A percentile compares a stretch with the other conserved stretches of the same genome.
phyloP scores from a whole-genome alignment of 768 basidiomycete species.

The Tephrocybe rancida region DNA sequence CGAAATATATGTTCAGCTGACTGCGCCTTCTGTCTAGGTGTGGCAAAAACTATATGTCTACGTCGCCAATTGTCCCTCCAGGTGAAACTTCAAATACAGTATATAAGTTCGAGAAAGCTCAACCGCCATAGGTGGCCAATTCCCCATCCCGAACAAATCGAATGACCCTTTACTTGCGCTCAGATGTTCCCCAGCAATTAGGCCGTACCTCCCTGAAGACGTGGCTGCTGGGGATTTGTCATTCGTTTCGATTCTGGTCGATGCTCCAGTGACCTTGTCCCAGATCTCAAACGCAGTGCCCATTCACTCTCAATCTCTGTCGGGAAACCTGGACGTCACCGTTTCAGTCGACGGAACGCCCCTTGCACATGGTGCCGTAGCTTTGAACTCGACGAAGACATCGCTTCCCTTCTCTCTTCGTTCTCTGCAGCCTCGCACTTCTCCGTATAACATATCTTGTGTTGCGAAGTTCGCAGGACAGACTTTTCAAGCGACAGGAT shows the following conservation, averaged over 20 bases:
- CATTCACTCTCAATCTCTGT: conserved; percentile 32
- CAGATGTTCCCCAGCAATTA: conserved; percentile 59
- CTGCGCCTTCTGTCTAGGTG: conserved; percentile 45
- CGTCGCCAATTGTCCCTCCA: conserved; percentile 41
- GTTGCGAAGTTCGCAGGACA: conserved; percentile 40
- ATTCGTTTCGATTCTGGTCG: conserved; percentile 50
- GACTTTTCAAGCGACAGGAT: conserved; percentile 44
- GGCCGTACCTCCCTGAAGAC: conserved; percentile 63
- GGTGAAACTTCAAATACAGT: conserved; percentile 27
- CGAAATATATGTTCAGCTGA: neutral
- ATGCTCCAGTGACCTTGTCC: conserved; percentile 50
- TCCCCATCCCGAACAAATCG: conserved; percentile 39
- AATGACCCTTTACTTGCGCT: conserved; percentile 52
- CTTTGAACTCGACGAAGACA: conserved; percentile 53
- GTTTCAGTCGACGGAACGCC: conserved; percentile 47
- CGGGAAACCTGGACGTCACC: conserved; percentile 39
- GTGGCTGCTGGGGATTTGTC: conserved; percentile 28
- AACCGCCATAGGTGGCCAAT: conserved; percentile 40
- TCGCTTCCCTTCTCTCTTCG: conserved; percentile 51
- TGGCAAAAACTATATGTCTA: conserved; percentile 55
- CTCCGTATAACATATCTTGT: conserved; percentile 40
- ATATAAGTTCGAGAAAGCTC: neutral
- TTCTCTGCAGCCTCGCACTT: conserved; percentile 41
- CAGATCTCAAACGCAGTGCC: conserved; percentile 48
- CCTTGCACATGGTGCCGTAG: conserved; percentile 45